Base-by-base conservation (phyloP, 768 basidiomycete genomes). In the Termitomyces bulborhizus region DNA sequence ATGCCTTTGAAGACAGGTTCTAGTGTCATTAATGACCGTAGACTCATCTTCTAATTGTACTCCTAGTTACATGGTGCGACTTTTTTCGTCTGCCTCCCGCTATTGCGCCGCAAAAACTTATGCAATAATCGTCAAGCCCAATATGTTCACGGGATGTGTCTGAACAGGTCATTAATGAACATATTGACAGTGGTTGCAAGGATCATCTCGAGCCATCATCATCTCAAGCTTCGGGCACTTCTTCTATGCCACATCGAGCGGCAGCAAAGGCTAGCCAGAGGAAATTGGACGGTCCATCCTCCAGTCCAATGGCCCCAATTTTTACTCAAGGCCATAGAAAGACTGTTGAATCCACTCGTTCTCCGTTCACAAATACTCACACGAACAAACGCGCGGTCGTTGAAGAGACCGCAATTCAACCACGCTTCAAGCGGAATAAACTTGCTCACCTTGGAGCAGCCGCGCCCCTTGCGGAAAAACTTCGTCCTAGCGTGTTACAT, bases 381-480 rank as follows among this genome's bases (percentile, higher is more conserved):
- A 34, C 43, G 16, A 61, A 55, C n/a, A 69, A 66, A 58, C 51
- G 62, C 7, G 46, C 61, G 15, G 34, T 49, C n/a, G 44, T 59
- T 12, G 51, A 60, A 11, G 62, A 68, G 29, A 46, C 44, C 5
- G 31, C 46, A 46, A 31, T 58, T 21, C 57, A 53, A 31, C 41
- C 54, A 7, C 15, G 55, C 27, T 45, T 40, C 16, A 69, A 59
- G 61, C 66, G 63, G 54, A 64, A 36, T 54, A 63, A 61, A 56
- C 44, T 54, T 50, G 39, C 39, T 29, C 46, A 56, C 46, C 42
- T 56, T 11, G 57, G 58, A 52, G 54, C 58, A 8, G 74, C 76
- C 13, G 70, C 76, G 2, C 88, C 88, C 0, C 69, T 93, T 1
- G 87, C 92, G 0, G 91, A 93, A 64, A 76, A 78, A 18, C 76